Evolutionary conservation across 169 alveolate genomes (phyloP), one percentile per base, ranked within the genome.

Genomic region (Plasmodium gallinaceum): DNA sequence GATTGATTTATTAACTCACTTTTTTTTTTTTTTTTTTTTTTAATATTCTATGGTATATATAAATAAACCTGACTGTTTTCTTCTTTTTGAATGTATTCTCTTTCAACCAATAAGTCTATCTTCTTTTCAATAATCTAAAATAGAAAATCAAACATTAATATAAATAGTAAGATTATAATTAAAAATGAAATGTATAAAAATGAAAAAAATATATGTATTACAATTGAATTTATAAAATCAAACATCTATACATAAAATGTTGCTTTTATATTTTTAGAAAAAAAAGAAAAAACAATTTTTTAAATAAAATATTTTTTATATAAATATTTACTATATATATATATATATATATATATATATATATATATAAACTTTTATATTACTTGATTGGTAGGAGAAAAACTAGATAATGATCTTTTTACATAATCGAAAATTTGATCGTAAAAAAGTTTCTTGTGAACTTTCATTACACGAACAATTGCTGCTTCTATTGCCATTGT

Each of bases 401-500:
- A 83, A 42, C 20, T 66, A 66, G 91, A 68, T 42, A 83, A 48
- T 16, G 83, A 51, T n/a, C 68, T 83, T 57, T 68, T 83, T 5
- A 83, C 91, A 57, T 83, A 57, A 46, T 83, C 76, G 66, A 83
- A 83, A n/a, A 83, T 83, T 83, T 83, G 91, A 39, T 83, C 91
- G 32, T 83, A 83, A 45, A 83, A 83, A n/a, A 83, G 54, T 68
- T 69, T 83, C 48, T 83, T 83, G 45, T 83, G 91, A 14, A 90
- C 60, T 64, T 96, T 96, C 98, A 96, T 96, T 7, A 96, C 95
- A 70, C 96, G 93, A 12, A 96, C 98, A 39, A 95, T 95, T 18
- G 96, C 95, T 5, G 98, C 98, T 46, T 96, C 97, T 43, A 96
- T 95, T 10, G 98, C 97, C 54, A 89, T 89, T 16, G 95, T 76